phyloP scores from a whole-genome alignment of 1,284 basidiomycete species.

The Heterobasidion irregulare region DNA sequence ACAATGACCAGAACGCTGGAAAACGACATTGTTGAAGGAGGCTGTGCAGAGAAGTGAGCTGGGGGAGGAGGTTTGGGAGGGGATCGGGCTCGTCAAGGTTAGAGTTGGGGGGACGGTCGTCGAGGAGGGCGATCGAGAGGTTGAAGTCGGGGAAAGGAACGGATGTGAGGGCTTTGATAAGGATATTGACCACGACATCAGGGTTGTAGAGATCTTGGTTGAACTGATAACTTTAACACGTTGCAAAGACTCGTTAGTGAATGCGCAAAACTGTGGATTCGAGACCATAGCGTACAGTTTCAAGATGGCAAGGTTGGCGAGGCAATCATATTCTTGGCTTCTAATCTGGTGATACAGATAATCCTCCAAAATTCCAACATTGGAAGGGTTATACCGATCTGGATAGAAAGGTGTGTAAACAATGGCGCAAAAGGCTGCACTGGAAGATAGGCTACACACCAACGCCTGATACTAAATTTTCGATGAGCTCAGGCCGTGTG shows the following conservation, averaged over 20 bases:
- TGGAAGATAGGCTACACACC: constrained; percentile 43
- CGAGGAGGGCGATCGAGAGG: constrained; percentile 85
- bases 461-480: constrained; percentile 87
- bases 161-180: constrained; percentile 83
- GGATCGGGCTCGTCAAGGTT: constrained; percentile 76
- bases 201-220: constrained; percentile 91
- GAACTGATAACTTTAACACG: constrained; percentile 80
- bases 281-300: constrained; percentile 51
- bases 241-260: not conserved
- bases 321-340: constrained; percentile 85
- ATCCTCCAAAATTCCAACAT: constrained; percentile 88
- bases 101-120: constrained; percentile 57
- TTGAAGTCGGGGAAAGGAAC: constrained; percentile 88
- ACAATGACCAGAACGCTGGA: constrained; percentile 81
- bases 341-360: constrained; percentile 91
- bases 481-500: constrained; percentile 77
- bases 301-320: constrained; percentile 86
- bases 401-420: constrained; percentile 1
- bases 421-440: not conserved
- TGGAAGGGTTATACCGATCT: constrained; percentile 96
- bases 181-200: constrained; percentile 89
- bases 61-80: constrained; percentile 66
- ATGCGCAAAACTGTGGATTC: not conserved
- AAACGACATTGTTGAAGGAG: constrained; percentile 85
- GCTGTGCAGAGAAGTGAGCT: constrained; percentile 67